Evolutionary conservation across 1,284 basidiomycete species (phyloP), one percentile per base, ranked within the genome.

Genomic region (Rhodotorula sp.): DNA sequence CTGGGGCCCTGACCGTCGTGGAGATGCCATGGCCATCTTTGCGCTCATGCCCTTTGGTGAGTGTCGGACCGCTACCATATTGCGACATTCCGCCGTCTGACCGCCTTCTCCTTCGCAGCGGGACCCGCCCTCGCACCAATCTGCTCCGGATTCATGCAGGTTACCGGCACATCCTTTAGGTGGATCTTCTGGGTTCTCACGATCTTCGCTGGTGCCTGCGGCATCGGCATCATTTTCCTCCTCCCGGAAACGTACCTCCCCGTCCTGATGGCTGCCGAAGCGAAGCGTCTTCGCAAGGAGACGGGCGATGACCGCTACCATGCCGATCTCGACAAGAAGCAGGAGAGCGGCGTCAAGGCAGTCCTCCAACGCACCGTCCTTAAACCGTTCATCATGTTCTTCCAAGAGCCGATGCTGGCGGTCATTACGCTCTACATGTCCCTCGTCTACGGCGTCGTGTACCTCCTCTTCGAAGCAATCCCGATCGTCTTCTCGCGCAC

Each of bases 171-270:
- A 0, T 73, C 76, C 50, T 92, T 88, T 87, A 83, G 88, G 57
- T 91, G 89, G 89, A 80, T 84, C 18, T 93, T 88, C 82, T 92
- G 89, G 89, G 83, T 90, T 55, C 80, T 90, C 54, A 84, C 89
- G 18, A 84, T 77, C 64, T 80, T 80, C 62, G 82, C 84, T 26
- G 85, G 84, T 45, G 74, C 82, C 28, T 84, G 83, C 74, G 82
- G 84, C 70, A 31, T 87, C 15, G 67, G 85, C 38, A 85, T 90
- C 71, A 62, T 90, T 52, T 84, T 93, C 67, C 87, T 87, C 3
- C 80, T 94, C 0, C 70, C 70, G 38, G 68, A 73, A 62, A 78
- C 77, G 66, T 89, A 84, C 69, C 80, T 82, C 1, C 84, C 84
- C 3, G 79, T 79, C 58, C 80, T 93, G 16, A 83, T 91, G 7